Evolutionary conservation across 2,329 filamentous ascomycete genomes (phyloP).

Genomic region (Aspergillus fructus): DNA sequence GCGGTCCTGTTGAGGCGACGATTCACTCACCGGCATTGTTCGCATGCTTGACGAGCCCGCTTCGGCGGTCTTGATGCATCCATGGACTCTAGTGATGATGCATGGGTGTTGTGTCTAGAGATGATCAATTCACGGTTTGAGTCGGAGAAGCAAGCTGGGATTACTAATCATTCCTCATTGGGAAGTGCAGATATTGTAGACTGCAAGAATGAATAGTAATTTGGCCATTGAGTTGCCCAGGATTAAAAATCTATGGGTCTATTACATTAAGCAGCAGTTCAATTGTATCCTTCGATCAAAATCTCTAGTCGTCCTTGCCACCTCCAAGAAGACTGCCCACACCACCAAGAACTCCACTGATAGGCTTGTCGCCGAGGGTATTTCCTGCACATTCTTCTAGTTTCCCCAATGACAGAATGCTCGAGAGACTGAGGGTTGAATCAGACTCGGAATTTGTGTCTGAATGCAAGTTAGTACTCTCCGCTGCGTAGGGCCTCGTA

Average conservation of each 20-base stretch:
- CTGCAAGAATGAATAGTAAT: too few species aligned
- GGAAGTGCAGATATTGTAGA: too few species aligned
- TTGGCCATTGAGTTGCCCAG: too few species aligned
- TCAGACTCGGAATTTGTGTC: neutral
- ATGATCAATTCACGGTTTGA: too few species aligned
- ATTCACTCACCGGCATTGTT: conserved; percentile 28
- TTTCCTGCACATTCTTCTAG: neutral
- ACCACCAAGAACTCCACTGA: neutral
- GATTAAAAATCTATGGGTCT: too few species aligned
- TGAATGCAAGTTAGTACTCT: too few species aligned
- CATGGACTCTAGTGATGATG: neutral
- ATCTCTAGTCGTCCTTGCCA: too few species aligned
- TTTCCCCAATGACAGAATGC: neutral
- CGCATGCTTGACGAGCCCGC: conserved; percentile 26
- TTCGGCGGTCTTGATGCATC: conserved; percentile 5
- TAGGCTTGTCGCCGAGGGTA: neutral
- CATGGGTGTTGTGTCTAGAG: neutral
- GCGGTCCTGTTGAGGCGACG: neutral
- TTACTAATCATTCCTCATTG: too few species aligned
- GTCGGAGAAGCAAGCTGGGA: too few species aligned
- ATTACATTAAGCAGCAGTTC: too few species aligned
- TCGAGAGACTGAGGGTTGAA: neutral
- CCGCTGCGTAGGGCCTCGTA: too few species aligned
- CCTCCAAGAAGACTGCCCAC: neutral
- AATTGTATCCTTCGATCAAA: too few species aligned